These are phyloP conservation scores for Mortierella hygrophila DNA, from an alignment of 192 early-diverging fungal genomes.

Conservation along the genomic window DNA sequence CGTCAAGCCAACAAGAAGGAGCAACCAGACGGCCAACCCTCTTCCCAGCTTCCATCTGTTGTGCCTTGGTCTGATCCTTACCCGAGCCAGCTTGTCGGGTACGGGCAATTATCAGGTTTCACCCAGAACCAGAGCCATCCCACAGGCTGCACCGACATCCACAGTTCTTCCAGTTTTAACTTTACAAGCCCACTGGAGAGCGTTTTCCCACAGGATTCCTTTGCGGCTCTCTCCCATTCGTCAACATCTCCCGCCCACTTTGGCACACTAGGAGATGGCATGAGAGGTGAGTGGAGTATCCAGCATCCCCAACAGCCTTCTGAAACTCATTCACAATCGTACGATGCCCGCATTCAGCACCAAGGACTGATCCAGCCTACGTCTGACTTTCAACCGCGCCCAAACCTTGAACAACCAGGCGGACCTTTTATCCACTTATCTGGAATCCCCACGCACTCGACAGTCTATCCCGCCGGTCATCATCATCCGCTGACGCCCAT, in stretches of 20 bases:
- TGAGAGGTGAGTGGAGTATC: neutral
- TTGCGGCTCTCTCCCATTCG: neutral
- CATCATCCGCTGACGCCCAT: neutral
- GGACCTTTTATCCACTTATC: neutral
- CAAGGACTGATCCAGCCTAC: neutral
- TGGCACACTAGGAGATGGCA: neutral
- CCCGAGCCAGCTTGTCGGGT: neutral
- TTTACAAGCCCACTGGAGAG: neutral
- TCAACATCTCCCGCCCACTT: neutral
- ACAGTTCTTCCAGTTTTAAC: neutral
- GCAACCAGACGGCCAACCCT: neutral
- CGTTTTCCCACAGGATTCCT: neutral
- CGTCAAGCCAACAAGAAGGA: neutral
- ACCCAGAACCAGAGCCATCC: neutral
- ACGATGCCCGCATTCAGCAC: neutral
- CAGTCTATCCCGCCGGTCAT: neutral
- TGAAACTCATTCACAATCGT: neutral
- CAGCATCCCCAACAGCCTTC: neutral
- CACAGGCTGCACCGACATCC: neutral
- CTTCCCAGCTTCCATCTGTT: neutral
- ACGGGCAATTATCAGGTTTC: neutral
- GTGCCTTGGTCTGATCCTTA: neutral
- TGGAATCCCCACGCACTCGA: neutral
- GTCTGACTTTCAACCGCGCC: neutral
- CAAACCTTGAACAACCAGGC: neutral